A percentile compares a stretch with the other conserved stretches of the same genome.
Evolutionary conservation across 768 basidiomycete genomes (phyloP).

Genomic region (Gelatoporia subvermispora): DNA sequence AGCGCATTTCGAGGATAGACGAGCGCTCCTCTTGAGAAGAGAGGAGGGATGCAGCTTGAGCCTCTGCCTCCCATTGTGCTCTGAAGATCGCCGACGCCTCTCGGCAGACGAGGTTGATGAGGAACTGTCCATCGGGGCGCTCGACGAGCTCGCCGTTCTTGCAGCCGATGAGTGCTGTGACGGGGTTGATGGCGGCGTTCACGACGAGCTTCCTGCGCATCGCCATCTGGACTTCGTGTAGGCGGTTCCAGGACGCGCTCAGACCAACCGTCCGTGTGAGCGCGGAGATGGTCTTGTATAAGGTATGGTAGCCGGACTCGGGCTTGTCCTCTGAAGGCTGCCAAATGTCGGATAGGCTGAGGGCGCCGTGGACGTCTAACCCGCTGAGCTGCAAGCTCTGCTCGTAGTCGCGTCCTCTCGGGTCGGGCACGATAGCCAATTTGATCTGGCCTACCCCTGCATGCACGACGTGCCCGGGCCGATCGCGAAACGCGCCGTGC

Average conservation of each 20-base stretch:
- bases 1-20: constrained; percentile 24
- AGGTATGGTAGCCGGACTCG: constrained; percentile 45
- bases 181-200: constrained; percentile 78
- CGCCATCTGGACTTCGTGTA: constrained; percentile 58
- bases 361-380: constrained; percentile 30
- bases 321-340: constrained; percentile 26
- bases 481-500: constrained; percentile 67
- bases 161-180: constrained; percentile 78
- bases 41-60: constrained; percentile 18
- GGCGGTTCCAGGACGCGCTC: constrained; percentile 57
- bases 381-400: constrained; percentile 34
- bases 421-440: constrained; percentile 79
- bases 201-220: constrained; percentile 80
- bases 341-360: constrained; percentile 51
- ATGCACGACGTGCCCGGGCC: constrained; percentile 56
- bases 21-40: constrained; percentile 7
- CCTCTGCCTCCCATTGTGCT: constrained; percentile 33
- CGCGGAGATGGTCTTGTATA: constrained; percentile 65
- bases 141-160: constrained; percentile 71
- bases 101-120: constrained; percentile 53
- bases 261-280: constrained; percentile 55
- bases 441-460: constrained; percentile 63
- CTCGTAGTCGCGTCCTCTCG: constrained; percentile 59
- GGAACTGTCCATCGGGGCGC: constrained; percentile 33
- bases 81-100: constrained; percentile 71